phyloP scores from a whole-genome alignment of 2,329 filamentous ascomycete genomes.

The Kalmusia sp. region DNA sequence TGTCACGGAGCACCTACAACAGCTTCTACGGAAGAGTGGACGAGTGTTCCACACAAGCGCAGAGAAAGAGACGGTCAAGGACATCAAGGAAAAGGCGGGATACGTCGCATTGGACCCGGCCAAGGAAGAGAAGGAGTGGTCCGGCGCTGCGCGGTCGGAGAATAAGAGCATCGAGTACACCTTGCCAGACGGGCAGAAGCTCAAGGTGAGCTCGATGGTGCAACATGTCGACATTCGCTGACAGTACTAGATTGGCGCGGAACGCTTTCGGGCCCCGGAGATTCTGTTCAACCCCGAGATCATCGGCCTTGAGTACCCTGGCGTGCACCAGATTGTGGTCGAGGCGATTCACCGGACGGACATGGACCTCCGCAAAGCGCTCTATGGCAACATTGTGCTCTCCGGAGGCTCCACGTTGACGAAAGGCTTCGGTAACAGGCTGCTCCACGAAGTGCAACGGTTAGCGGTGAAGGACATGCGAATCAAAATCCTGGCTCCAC shows the following conservation, averaged over 20 bases:
- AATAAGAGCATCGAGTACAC: conserved; percentile 85
- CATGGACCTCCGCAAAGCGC: conserved; percentile 89
- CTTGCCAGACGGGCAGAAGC: conserved; percentile 89
- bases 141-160: conserved; percentile 75
- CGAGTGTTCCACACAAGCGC: conserved; percentile 97
- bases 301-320: conserved; percentile 94
- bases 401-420: conserved; percentile 96
- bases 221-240: conserved; percentile 22
- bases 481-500: conserved; percentile 98
- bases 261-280: conserved; percentile 94
- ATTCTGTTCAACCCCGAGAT: conserved; percentile 98
- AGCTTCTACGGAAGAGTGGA: conserved; percentile 86
- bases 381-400: conserved; percentile 96
- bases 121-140: conserved; percentile 97
- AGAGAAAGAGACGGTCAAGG: conserved; percentile 97
- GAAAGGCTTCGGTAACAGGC: conserved; percentile 92
- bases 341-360: conserved; percentile 95
- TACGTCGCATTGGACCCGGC: conserved; percentile 91
- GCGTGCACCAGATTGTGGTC: conserved; percentile 96
- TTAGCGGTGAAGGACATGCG: conserved; percentile 98
- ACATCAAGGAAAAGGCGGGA: conserved; percentile 94
- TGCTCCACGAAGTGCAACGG: conserved; percentile 90
- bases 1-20: conserved; percentile 94
- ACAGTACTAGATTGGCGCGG: conserved; percentile 75
- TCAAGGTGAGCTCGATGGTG: conserved; percentile 69